phyloP scores from a whole-genome alignment of 176 grass and related monocot species.

The Eragrostis curvula region DNA sequence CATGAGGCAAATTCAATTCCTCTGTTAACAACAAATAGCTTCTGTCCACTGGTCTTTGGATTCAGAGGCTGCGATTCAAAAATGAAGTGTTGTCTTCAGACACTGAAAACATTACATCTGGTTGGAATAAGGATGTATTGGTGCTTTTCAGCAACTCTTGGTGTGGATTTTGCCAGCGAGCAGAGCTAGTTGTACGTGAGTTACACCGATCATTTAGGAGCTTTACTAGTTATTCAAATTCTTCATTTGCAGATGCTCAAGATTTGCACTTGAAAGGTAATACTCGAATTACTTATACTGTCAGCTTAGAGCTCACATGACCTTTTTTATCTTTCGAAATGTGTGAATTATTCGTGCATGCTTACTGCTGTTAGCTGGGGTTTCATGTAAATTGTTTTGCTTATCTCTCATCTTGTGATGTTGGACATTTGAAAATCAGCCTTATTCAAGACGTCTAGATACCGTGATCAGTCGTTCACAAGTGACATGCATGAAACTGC shows the following conservation, averaged over 20 bases:
- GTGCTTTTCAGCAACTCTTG: constrained; percentile 95
- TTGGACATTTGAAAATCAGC: not conserved
- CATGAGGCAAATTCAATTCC: constrained; percentile 89
- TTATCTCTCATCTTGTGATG: not conserved
- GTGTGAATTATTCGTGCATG: not conserved
- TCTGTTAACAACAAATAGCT: constrained; percentile 62
- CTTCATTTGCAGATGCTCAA: constrained; percentile 45
- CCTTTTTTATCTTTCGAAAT: constrained; percentile 9
- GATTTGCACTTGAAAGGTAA: constrained; percentile 66
- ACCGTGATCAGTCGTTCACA: not conserved
- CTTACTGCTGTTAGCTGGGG: not conserved
- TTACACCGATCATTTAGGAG: constrained; percentile 74
- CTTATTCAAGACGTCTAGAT: constrained; percentile 12
- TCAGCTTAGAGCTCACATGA: constrained; percentile 1
- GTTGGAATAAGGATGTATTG: constrained; percentile 87
- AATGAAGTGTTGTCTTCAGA: constrained; percentile 38
- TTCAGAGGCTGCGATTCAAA: constrained; percentile 58
- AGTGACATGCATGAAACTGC: constrained; percentile 14
- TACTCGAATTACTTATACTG: constrained; percentile 31
- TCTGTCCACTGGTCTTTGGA: constrained; percentile 77
- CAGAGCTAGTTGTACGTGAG: constrained; percentile 85
- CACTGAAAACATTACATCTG: constrained; percentile 44
- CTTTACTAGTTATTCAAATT: constrained; percentile 46
- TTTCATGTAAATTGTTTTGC: not conserved
- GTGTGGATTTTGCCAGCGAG: constrained; percentile 95